phyloP scores from a whole-genome alignment of 2,329 filamentous ascomycete species.

The Fragosphaeria purpurea region DNA sequence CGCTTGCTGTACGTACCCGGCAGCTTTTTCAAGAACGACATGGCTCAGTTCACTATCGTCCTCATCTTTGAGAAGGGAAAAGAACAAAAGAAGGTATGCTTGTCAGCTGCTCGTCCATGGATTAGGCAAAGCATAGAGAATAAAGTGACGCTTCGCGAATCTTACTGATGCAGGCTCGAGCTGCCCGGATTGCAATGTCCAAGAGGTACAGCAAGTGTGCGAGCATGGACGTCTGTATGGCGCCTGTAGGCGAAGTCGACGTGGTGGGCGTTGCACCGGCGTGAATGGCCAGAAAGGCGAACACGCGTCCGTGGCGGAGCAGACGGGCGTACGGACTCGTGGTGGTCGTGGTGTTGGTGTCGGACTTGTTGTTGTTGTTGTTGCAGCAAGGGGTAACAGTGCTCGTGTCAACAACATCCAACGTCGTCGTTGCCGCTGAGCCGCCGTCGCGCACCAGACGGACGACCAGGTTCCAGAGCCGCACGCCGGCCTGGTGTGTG shows the following conservation, averaged over 20 bases:
- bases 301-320: conserved; percentile 32
- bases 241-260: background rate
- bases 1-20: conserved; percentile 34
- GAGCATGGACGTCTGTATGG: background rate
- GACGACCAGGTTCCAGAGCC: conserved; percentile 11
- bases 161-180: conserved; percentile 46
- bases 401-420: conserved; percentile 4
- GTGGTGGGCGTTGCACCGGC: background rate
- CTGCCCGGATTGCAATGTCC: conserved; percentile 19
- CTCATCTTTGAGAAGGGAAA: conserved; percentile 26
- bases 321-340: conserved; percentile 17
- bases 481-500: conserved; percentile 3
- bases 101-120: too few species aligned
- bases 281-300: conserved; percentile 61
- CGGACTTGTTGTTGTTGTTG: too few species aligned
- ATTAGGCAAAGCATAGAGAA: too few species aligned
- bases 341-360: too few species aligned
- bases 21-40: conserved; percentile 53
- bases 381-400: too few species aligned
- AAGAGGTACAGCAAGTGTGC: conserved; percentile 1
- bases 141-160: too few species aligned
- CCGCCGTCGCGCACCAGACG: background rate
- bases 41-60: conserved; percentile 47
- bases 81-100: too few species aligned
- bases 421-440: conserved; percentile 1